Percentiles rank a stretch among this genome's conserved stretches.
Evolutionary conservation across 768 basidiomycete species (phyloP).

Genomic region (Lactifluus hygrophoroides): DNA sequence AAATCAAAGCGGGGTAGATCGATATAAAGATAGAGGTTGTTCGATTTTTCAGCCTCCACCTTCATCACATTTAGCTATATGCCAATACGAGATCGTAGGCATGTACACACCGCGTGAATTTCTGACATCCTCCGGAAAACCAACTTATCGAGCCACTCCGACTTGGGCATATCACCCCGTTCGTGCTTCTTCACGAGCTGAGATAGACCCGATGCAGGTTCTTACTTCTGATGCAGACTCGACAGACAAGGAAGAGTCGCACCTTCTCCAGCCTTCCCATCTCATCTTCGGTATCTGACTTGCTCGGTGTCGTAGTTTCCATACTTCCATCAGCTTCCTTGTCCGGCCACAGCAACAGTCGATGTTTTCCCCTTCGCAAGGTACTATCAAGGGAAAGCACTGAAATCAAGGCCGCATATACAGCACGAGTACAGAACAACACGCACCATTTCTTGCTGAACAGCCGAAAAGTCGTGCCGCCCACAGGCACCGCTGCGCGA

Average conservation of each 20-base stretch:
- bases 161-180: constrained; percentile 84
- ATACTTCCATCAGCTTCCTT: constrained; percentile 79
- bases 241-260: constrained; percentile 6
- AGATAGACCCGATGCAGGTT: not conserved
- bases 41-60: constrained; percentile 87
- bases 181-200: constrained; percentile 94
- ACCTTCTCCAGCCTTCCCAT: constrained; percentile 95
- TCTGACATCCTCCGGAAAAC: constrained; percentile 94
- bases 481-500: constrained; percentile 70
- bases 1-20: constrained; percentile 96
- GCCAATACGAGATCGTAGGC: not conserved
- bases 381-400: constrained; percentile 44
- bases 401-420: not conserved
- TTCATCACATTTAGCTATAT: constrained; percentile 25
- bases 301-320: constrained; percentile 83
- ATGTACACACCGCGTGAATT: constrained; percentile 68
- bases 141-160: constrained; percentile 93
- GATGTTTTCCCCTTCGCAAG: constrained; percentile 83
- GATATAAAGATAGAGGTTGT: constrained; percentile 92
- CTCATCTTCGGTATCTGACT: constrained; percentile 72
- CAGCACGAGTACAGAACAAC: not conserved
- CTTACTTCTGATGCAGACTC: not conserved
- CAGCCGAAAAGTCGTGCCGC: constrained; percentile 81
- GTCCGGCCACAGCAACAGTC: constrained; percentile 75
- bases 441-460: constrained; percentile 90